Percentiles rank a stretch among this genome's conserved stretches.
Conservation (phyloP, 768 basidiomycete species). For the Trametes gibbosa region DNA sequence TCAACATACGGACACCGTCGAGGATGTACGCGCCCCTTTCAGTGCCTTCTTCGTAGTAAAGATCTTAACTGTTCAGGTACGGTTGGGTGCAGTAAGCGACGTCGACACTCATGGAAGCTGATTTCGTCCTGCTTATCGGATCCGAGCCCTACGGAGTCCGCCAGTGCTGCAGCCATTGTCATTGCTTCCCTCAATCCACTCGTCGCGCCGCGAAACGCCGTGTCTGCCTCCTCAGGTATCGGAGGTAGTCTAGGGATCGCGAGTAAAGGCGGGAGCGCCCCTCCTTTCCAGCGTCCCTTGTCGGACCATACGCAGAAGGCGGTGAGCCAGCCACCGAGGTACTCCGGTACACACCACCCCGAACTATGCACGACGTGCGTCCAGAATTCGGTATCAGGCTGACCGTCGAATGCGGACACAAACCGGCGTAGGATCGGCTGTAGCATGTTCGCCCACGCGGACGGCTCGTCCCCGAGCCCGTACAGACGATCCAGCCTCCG, state of each 20-base stretch:
- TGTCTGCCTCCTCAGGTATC: not conserved
- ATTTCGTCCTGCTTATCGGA: no score
- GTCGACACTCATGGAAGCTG: no score
- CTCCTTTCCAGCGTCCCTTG: slow-evolving; percentile 8
- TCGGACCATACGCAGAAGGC: slow-evolving; percentile 17
- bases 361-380: not conserved
- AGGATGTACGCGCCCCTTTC: not conserved
- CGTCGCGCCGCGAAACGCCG: no score
- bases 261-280: not conserved
- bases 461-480: slow-evolving; percentile 23
- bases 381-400: slow-evolving; percentile 19
- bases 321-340: slow-evolving; percentile 16
- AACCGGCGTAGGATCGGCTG: slow-evolving; percentile 30
- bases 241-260: not conserved
- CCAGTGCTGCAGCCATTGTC: no score
- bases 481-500: slow-evolving; percentile 21
- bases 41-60: no score
- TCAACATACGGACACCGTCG: slow-evolving; percentile 3
- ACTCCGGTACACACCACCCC: not conserved
- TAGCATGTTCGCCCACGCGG: slow-evolving; percentile 28
- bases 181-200: no score
- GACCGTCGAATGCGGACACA: slow-evolving; percentile 27
- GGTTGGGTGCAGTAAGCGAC: no score
- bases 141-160: no score
- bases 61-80: not conserved